These are phyloP conservation scores for Citrullus mucosospermus DNA, from an alignment of 306 rosid genomes.

Conservation along the genomic window DNA sequence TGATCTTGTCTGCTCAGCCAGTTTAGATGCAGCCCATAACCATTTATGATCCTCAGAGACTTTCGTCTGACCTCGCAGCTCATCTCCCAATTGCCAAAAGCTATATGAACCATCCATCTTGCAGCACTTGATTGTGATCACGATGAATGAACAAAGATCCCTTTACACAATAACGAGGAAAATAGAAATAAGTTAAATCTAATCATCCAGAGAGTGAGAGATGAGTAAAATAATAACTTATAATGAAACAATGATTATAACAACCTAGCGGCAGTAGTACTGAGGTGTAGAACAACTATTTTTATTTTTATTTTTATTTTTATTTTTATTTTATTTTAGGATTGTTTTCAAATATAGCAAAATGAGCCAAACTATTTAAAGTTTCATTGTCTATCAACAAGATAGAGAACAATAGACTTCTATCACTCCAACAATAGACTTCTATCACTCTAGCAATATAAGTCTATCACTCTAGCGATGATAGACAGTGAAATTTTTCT, in stretches of 20 bases:
- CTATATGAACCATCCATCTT: constrained; percentile 66
- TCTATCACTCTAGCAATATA: no score
- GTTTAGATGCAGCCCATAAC: constrained; percentile 79
- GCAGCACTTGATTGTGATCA: constrained; percentile 20
- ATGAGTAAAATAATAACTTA: neutral
- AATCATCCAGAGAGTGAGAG: neutral
- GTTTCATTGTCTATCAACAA: no score
- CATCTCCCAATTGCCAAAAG: constrained; percentile 96
- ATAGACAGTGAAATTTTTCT: no score
- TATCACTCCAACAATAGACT: no score
- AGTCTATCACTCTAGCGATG: no score
- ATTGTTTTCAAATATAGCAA: no score
- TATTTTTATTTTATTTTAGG: no score
- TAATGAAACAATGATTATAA: neutral
- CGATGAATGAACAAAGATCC: constrained; percentile 8
- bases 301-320: no score
- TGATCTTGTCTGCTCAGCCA: constrained; percentile 86
- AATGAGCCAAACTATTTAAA: no score
- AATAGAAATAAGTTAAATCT: neutral
- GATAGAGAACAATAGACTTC: no score
- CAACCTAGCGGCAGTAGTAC: neutral
- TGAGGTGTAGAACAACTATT: neutral
- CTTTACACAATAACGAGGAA: neutral
- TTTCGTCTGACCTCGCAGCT: constrained; percentile 93
- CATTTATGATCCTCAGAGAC: constrained; percentile 90